Percentiles rank a stretch among this genome's conserved stretches.
These are phyloP conservation scores for Lachnellula suecica DNA, from an alignment of 2,329 filamentous ascomycete species.

Conservation along the genomic window DNA sequence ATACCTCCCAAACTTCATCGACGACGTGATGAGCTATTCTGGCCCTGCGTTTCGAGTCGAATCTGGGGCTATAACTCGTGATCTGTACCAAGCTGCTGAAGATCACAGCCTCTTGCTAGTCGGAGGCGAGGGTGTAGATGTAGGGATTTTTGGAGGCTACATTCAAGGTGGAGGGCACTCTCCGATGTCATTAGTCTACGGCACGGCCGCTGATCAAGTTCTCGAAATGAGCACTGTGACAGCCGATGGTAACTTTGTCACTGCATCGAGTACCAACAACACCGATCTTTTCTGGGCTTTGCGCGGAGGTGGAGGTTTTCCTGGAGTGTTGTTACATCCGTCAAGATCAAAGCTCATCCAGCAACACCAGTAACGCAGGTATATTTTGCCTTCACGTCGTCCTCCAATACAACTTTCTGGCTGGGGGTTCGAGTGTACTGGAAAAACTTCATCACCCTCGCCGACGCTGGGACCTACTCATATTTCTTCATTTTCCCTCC, in stretches of 20 bases:
- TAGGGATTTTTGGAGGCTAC: slow-evolving; percentile 12
- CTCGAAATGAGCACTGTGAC: slow-evolving; percentile 11
- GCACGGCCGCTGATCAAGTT: slow-evolving; percentile 13
- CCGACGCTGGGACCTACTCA: slow-evolving; percentile 31
- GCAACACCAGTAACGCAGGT: slow-evolving; percentile 25
- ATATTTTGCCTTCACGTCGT: slow-evolving; percentile 2
- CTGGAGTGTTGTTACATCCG: slow-evolving; percentile 48
- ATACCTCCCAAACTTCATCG: no score
- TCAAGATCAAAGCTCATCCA: slow-evolving; percentile 52
- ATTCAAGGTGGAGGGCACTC: slow-evolving; percentile 14
- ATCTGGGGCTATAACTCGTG: no score
- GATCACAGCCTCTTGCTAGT: slow-evolving; percentile 1
- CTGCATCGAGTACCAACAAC: slow-evolving; percentile 8
- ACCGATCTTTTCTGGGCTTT: slow-evolving; percentile 15
- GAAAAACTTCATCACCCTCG: slow-evolving; percentile 40
- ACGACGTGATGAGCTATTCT: no score
- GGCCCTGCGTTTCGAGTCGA: no score
- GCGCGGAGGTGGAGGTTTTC: no score
- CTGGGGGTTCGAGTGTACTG: slow-evolving; percentile 52
- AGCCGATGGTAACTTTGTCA: slow-evolving; percentile 5
- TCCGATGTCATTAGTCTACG: slow-evolving; percentile 10
- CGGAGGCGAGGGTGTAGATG: slow-evolving; percentile 1
- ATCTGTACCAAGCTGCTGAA: neutral
- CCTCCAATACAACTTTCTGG: slow-evolving; percentile 34
- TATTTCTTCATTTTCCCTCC: slow-evolving; percentile 32